Base-by-base conservation (phyloP, 208 protist genomes). In the Leishmania aethiopica region DNA sequence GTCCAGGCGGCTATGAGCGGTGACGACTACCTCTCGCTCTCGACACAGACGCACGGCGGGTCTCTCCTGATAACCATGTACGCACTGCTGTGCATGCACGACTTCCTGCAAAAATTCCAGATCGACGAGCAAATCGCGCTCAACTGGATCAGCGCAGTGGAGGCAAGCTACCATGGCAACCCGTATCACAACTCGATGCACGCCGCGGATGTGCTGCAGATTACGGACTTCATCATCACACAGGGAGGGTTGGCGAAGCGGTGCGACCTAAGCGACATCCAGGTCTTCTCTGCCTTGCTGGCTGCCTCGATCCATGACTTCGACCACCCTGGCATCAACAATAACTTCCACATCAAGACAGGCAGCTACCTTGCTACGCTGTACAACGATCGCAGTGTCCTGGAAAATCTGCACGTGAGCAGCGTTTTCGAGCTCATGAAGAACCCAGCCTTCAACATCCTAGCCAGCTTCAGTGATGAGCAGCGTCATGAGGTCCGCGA, bases 281-380 rank as follows among this genome's bases (percentile, higher is more conserved):
- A 99, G 76, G 78, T 98, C 11, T 94, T 99, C 77, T 91, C 95
- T 15, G 87, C 96, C 1, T 59, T 99, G 19, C 90, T 99, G 73
- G 89, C 98, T 8, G 95, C 98, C n/a, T 53, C 98, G 51, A 98
- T 99, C 74, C 99, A 99, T 90, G 99, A 99, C 91, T 96, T 97
- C 80, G 94, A 99, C 64, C 98, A 99, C 86, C 98, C 98, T n/a
- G 99, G 99, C 64, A 92, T 97, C 77, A 98, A 98, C 88, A 97
- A 98, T 85, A 97, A 96, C 87, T 98, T 97, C 81, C 95, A 96
- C 82, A 90, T 98, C 77, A 97, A 95, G 74, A 96, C 95, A 2
- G 83, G 85, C n/a, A 92, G 88, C 37, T 89, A 96, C 75, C 86
- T 97, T 57, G 97, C 98, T 4, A 97, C 92, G 40, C 75, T 97